A percentile compares a stretch with the other conserved stretches of the same genome.
Conservation (phyloP, 441 rosid species). For the Populus hybrid region DNA sequence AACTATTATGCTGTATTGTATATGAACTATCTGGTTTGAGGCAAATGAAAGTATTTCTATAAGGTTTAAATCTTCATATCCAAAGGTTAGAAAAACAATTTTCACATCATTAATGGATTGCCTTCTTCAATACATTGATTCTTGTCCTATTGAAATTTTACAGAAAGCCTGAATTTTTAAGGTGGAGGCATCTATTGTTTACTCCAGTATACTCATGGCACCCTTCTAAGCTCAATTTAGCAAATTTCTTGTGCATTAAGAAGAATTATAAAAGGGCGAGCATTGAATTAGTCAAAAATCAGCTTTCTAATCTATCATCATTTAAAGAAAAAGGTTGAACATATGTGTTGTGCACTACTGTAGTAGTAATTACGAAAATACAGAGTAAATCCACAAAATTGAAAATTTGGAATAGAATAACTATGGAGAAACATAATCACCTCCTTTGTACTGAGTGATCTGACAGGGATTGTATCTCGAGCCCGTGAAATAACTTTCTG, state of each 20-base stretch:
- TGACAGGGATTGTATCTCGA: slow-evolving; percentile 57
- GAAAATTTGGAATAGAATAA: background rate
- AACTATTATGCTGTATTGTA: background rate
- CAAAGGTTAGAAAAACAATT: background rate
- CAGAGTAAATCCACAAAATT: background rate
- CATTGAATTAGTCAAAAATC: too few species aligned
- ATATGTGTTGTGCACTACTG: background rate
- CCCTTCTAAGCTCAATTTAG: too few species aligned
- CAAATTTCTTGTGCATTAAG: too few species aligned
- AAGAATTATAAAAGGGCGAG: too few species aligned
- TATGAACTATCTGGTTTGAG: background rate
- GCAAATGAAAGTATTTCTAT: background rate
- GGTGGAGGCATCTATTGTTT: background rate
- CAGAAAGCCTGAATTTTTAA: background rate
- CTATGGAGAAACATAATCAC: slow-evolving; percentile 29
- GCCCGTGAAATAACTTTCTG: slow-evolving; percentile 87
- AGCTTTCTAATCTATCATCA: background rate
- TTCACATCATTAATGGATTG: background rate
- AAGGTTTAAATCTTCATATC: background rate
- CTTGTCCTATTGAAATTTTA: background rate
- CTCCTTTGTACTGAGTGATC: slow-evolving; percentile 96
- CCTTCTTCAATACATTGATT: background rate
- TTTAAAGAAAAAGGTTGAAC: background rate
- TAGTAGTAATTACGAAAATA: background rate
- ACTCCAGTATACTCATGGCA: background rate